Evolutionary conservation across 148 eudicot genomes (phyloP).

Genomic region (Simmondsia chinensis): DNA sequence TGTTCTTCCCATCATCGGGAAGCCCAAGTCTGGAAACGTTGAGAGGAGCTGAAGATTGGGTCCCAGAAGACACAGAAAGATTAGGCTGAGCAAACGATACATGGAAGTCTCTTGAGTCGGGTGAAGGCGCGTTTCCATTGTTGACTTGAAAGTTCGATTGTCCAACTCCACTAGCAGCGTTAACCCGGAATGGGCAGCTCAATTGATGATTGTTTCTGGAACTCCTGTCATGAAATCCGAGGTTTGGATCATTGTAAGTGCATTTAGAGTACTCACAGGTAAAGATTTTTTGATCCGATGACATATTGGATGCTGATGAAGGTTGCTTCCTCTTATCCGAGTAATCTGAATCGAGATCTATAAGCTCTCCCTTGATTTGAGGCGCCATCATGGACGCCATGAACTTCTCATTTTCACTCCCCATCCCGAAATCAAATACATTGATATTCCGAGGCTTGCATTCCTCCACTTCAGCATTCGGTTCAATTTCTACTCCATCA

Average conservation of each 20-base stretch:
- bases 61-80: background rate
- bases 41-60: background rate
- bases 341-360: conserved; percentile 19
- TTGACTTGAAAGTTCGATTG: no score
- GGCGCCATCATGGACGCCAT: conserved; percentile 16
- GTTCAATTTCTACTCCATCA: conserved; percentile 32
- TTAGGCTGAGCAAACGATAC: no score
- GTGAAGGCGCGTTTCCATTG: no score
- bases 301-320: conserved; percentile 11
- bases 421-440: conserved; percentile 21
- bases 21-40: no score
- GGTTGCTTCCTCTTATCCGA: conserved; percentile 38
- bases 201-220: conserved; percentile 17
- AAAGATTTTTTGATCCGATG: conserved; percentile 25
- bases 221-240: conserved; percentile 11
- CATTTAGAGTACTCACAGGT: conserved; percentile 12
- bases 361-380: conserved; percentile 34
- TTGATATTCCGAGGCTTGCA: conserved; percentile 30
- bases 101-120: no score
- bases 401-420: conserved; percentile 13
- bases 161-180: background rate
- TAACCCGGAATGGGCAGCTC: conserved; percentile 7
- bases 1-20: conserved; percentile 10
- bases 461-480: conserved; percentile 25
- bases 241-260: conserved; percentile 3